phyloP scores from a whole-genome alignment of 805 yeast species.

The Hyphopichia homilentoma region DNA sequence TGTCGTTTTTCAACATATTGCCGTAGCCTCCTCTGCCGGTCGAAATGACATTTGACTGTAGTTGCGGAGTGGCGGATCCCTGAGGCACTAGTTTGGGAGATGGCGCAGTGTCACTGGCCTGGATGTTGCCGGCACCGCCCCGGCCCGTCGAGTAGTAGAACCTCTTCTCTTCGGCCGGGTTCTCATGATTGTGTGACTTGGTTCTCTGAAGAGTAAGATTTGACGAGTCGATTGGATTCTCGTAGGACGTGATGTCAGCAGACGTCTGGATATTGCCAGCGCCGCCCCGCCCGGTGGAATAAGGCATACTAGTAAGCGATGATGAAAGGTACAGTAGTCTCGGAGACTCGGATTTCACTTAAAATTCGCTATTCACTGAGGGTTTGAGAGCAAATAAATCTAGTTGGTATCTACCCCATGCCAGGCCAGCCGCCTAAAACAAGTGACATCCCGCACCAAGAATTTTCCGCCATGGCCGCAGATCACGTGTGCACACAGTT shows the following conservation, averaged over 20 bases:
- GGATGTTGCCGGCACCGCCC: conserved; percentile 75
- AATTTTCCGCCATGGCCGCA: no score
- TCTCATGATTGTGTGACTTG: background rate
- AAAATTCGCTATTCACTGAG: no score
- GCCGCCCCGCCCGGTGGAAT: conserved; percentile 39
- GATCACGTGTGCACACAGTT: no score
- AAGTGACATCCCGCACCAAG: no score
- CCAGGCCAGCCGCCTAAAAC: no score
- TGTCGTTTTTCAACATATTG: conserved; percentile 62
- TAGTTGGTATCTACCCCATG: no score
- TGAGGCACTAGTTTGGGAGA: conserved; percentile 55
- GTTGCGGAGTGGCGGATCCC: conserved; percentile 60
- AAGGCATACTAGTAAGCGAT: conserved; percentile 14
- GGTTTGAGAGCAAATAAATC: no score
- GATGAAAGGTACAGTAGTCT: no score
- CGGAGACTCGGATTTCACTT: no score
- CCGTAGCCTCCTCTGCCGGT: conserved; percentile 83
- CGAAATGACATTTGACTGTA: conserved; percentile 52
- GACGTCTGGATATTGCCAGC: conserved; percentile 30
- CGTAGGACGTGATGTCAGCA: conserved; percentile 14
- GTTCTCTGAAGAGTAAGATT: conserved; percentile 4
- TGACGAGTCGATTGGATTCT: conserved; percentile 8
- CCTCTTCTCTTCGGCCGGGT: conserved; percentile 21
- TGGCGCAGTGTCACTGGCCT: conserved; percentile 39
- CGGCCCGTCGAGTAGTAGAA: conserved; percentile 64